phyloP scores from a whole-genome alignment of 768 basidiomycete genomes.

The Hypsizygus marmoreus region DNA sequence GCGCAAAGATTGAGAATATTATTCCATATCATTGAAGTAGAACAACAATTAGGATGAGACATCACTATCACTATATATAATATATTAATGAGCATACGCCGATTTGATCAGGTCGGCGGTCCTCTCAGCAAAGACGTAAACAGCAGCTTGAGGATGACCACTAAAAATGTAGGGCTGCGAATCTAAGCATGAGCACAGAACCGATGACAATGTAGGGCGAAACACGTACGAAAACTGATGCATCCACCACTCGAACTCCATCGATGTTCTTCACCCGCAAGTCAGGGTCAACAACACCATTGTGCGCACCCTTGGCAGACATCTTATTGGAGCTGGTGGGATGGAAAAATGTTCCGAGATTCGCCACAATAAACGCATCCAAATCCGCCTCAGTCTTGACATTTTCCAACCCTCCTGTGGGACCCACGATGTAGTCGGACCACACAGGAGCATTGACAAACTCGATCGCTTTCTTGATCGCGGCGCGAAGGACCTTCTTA shows the following conservation, averaged over 20 bases:
- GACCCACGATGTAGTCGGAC: slow-evolving; percentile 15
- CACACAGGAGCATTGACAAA: slow-evolving; percentile 17
- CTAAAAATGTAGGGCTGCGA: slow-evolving; percentile 9
- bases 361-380: slow-evolving; percentile 20
- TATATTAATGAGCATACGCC: not conserved
- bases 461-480: slow-evolving; percentile 13
- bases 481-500: slow-evolving; percentile 18
- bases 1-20: no score
- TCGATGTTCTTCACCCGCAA: slow-evolving; percentile 27
- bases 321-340: slow-evolving; percentile 24
- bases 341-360: slow-evolving; percentile 16
- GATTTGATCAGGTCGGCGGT: slow-evolving; percentile 19
- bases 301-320: slow-evolving; percentile 18
- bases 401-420: slow-evolving; percentile 7
- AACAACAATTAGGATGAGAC: no score
- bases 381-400: slow-evolving; percentile 17
- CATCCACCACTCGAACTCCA: slow-evolving; percentile 36
- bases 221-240: slow-evolving; percentile 29
- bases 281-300: slow-evolving; percentile 34
- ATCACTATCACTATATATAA: not conserved
- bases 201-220: no score
- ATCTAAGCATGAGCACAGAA: not conserved
- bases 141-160: slow-evolving; percentile 14
- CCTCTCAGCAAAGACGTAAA: slow-evolving; percentile 17
- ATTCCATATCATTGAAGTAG: no score